Evolutionary conservation across 2,329 filamentous ascomycete genomes (phyloP).

Genomic region (Chaetomium sp.): DNA sequence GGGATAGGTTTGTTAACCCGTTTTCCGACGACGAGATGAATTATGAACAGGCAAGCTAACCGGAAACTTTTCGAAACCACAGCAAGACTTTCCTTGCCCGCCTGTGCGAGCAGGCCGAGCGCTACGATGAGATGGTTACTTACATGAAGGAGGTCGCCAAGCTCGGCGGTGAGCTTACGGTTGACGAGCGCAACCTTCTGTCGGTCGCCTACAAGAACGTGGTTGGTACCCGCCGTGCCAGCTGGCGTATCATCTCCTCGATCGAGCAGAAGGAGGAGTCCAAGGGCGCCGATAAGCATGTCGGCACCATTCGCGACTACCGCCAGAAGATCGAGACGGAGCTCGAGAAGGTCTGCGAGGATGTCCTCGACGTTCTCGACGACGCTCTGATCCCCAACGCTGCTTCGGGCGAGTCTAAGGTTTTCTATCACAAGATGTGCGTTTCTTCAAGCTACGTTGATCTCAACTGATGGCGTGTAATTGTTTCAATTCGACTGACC

Average conservation of each 20-base stretch:
- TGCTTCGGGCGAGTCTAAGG: slow-evolving; percentile 95
- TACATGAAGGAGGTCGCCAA: slow-evolving; percentile 99
- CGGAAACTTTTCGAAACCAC: slow-evolving; percentile 23
- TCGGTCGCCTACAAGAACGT: slow-evolving; percentile 99
- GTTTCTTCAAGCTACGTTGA: slow-evolving; percentile 32
- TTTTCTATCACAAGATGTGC: slow-evolving; percentile 99
- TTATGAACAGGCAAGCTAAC: slow-evolving; percentile 15
- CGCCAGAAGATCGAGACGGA: slow-evolving; percentile 97
- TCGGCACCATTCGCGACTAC: slow-evolving; percentile 90
- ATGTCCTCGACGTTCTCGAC: slow-evolving; percentile 92
- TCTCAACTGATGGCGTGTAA: background rate
- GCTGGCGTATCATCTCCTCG: slow-evolving; percentile 98
- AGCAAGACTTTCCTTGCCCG: slow-evolving; percentile 99
- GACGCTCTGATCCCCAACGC: slow-evolving; percentile 91
- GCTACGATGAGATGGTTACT: slow-evolving; percentile 99
- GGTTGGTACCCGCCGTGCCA: slow-evolving; percentile 93
- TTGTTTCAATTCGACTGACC: slow-evolving; percentile 9
- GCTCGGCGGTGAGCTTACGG: slow-evolving; percentile 70
- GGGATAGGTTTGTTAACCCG: slow-evolving; percentile 27
- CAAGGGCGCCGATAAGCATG: slow-evolving; percentile 95
- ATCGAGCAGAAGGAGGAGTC: slow-evolving; percentile 99
- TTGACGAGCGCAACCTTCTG: slow-evolving; percentile 97
- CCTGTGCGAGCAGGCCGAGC: slow-evolving; percentile 99
- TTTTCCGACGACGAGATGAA: background rate
- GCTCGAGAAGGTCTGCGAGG: slow-evolving; percentile 96